These are phyloP conservation scores for Oenanthe javanica DNA, from an alignment of 140 eudicot species.

Conservation along the genomic window DNA sequence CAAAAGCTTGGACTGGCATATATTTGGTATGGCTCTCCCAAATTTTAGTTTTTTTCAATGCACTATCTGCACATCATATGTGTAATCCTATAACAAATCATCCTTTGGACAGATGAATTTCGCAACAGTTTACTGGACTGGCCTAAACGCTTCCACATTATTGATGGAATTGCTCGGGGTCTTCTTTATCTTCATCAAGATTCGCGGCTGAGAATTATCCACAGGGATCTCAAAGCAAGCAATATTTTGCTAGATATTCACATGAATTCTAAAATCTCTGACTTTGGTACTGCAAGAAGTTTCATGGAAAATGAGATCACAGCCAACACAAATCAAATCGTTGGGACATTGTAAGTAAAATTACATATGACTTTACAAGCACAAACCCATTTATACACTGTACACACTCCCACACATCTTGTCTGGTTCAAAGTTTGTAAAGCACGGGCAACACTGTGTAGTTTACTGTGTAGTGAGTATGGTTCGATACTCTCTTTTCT, in stretches of 20 bases:
- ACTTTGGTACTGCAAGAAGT: conserved; percentile 36
- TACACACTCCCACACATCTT: background rate
- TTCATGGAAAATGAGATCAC: conserved; percentile 27
- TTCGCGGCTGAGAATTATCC: conserved; percentile 28
- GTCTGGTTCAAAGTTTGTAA: background rate
- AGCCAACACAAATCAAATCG: conserved; percentile 27
- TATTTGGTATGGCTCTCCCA: conserved; percentile 25
- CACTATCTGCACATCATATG: background rate
- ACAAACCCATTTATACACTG: background rate
- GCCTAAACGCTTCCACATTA: conserved; percentile 26
- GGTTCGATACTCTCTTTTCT: no score
- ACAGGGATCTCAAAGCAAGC: conserved; percentile 31
- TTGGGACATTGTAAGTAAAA: conserved; percentile 32
- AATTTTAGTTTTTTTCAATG: background rate
- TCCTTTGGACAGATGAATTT: conserved; percentile 20
- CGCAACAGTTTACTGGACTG: conserved; percentile 21
- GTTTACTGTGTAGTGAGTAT: no score
- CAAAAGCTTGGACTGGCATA: conserved; percentile 18
- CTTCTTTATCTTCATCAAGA: conserved; percentile 39
- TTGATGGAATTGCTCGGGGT: conserved; percentile 36
- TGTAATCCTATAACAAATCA: background rate
- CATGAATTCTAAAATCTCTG: conserved; percentile 42
- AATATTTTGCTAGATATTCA: conserved; percentile 30
- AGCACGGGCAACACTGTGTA: background rate
- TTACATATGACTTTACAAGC: background rate